Conservation (phyloP, 768 basidiomycete genomes). For the Auricularia sp. region DNA sequence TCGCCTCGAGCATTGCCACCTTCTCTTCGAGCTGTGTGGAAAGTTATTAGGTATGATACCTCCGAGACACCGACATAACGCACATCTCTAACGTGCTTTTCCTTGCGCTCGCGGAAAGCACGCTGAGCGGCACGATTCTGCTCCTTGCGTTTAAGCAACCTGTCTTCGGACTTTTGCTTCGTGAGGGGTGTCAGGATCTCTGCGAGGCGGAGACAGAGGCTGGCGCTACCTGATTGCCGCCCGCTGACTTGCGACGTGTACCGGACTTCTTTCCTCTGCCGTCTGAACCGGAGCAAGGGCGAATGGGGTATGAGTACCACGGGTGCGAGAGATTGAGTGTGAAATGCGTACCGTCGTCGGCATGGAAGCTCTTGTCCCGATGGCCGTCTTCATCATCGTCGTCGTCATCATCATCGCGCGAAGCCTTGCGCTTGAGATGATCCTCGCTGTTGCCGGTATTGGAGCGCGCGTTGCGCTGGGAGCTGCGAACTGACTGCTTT, state of each 20-base stretch:
- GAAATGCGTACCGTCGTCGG: constrained; percentile 21
- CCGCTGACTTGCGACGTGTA: constrained; percentile 32
- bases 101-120: constrained; percentile 93
- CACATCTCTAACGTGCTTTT: constrained; percentile 94
- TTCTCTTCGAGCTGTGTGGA: constrained; percentile 73
- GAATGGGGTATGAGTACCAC: constrained; percentile 5
- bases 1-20: constrained; percentile 74
- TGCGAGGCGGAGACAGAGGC: constrained; percentile 4
- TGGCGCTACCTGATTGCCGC: constrained; percentile 24
- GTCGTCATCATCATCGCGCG: constrained; percentile 22
- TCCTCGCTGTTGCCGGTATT: constrained; percentile 27
- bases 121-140: constrained; percentile 96
- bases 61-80: constrained; percentile 22
- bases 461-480: constrained; percentile 22
- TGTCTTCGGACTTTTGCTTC: constrained; percentile 12
- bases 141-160: constrained; percentile 83
- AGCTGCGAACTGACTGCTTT: constrained; percentile 18
- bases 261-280: constrained; percentile 11
- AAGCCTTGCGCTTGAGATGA: constrained; percentile 68
- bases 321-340: constrained; percentile 2
- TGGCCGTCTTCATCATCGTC: constrained; percentile 56
- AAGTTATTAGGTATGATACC: neutral
- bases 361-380: constrained; percentile 55
- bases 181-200: neutral
- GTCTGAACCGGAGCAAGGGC: constrained; percentile 4